A percentile compares a stretch with the other conserved stretches of the same genome.
Evolutionary conservation across 805 yeast genomes (phyloP).

Genomic region (Candida berthetii): DNA sequence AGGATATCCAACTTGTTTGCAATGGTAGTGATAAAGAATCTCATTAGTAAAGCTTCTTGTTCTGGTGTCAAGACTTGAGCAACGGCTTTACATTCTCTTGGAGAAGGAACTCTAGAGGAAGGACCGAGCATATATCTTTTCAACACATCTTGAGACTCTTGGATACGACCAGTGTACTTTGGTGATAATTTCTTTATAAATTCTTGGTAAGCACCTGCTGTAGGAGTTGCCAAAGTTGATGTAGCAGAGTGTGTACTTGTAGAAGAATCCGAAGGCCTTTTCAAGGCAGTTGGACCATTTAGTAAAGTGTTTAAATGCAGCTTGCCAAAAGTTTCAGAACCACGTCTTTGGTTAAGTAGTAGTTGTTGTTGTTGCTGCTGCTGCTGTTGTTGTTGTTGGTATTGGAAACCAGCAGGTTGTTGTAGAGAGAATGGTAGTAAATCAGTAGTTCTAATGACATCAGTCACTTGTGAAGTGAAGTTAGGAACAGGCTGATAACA

Average conservation of each 20-base stretch:
- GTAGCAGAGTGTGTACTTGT: not conserved
- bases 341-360: not conserved
- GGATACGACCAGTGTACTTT: not conserved
- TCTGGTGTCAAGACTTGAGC: not conserved
- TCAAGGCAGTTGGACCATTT: not conserved
- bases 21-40: conserved; percentile 1
- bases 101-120: not conserved
- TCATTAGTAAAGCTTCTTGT: conserved; percentile 5
- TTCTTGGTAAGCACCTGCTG: not conserved
- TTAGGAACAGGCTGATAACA: not conserved
- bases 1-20: conserved; percentile 4
- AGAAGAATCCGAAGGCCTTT: not conserved
- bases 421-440: not conserved
- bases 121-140: not conserved
- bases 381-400: not conserved
- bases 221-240: not conserved
- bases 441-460: not conserved
- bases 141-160: not conserved
- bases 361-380: not conserved
- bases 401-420: not conserved
- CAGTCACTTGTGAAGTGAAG: not conserved
- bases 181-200: not conserved
- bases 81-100: not conserved
- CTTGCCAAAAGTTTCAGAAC: not conserved
- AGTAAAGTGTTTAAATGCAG: not conserved